A percentile compares a stretch with the other conserved stretches of the same genome.
These are phyloP conservation scores for Albugo candida DNA, from an alignment of 352 stramenopile genomes.

Conservation along the genomic window DNA sequence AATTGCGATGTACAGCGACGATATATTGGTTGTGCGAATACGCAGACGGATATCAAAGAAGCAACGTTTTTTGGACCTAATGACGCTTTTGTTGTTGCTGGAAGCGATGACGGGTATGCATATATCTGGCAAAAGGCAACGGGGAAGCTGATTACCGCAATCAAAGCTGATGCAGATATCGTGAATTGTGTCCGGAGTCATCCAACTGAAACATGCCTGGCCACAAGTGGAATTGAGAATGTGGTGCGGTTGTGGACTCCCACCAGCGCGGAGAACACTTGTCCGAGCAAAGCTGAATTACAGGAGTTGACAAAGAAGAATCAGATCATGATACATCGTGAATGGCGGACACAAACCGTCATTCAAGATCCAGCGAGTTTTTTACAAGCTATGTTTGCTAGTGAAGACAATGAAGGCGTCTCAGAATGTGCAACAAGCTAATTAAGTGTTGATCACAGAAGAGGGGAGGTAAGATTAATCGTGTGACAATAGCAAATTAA, in stretches of 20 bases:
- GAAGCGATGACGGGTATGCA: constrained; percentile 70
- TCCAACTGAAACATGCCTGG: constrained; percentile 50
- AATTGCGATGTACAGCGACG: constrained; percentile 47
- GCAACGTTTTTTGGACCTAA: constrained; percentile 75
- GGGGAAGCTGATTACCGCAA: constrained; percentile 58
- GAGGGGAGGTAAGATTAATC: no score
- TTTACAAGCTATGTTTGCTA: constrained; percentile 42
- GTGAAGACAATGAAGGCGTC: constrained; percentile 25
- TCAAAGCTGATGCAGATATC: constrained; percentile 69
- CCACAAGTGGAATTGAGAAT: constrained; percentile 68
- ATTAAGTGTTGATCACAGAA: no score
- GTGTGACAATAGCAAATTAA: no score
- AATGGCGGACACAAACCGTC: constrained; percentile 21
- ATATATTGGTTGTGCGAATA: constrained; percentile 76
- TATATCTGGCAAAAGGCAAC: constrained; percentile 74
- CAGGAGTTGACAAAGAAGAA: constrained; percentile 32
- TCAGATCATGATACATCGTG: constrained; percentile 41
- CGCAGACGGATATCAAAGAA: constrained; percentile 83
- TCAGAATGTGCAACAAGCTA: constrained; percentile 36
- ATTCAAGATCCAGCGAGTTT: constrained; percentile 35
- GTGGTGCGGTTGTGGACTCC: constrained; percentile 66
- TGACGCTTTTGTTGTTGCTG: constrained; percentile 67
- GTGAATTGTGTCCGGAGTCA: constrained; percentile 81
- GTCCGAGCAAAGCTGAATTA: constrained; percentile 25
- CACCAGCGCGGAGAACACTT: constrained; percentile 17